Base-by-base conservation (phyloP, 2,329 filamentous ascomycete genomes). In the Botrytis hyacinthi region DNA sequence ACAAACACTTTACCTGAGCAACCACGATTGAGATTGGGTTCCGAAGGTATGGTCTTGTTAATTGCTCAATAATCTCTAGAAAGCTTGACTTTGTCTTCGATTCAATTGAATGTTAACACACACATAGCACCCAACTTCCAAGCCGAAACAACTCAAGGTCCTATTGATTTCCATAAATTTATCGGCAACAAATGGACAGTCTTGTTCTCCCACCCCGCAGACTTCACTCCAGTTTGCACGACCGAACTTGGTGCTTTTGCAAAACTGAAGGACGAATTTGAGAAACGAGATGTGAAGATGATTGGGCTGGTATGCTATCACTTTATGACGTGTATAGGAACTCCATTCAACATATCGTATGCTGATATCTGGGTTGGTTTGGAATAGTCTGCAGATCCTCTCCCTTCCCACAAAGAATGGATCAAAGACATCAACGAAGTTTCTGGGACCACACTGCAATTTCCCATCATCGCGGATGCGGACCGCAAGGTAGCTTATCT, bases 161-260 rank as follows among this genome's bases (percentile, higher is more conserved):
- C 89, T 77, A 92, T 95, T 79, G 89, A 93, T 84, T 93, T 94
- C 85, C 91, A 94, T 84, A 86, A 93, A 82, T 94, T 91, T 85
- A 87, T 94, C 76, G 90, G 89, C 80, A 86, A 91, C 84, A 90
- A 87, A 81, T 94, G 92, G 92, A 89, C 90, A 72, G 88, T 95
- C 77, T 86, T 95, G 78, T 94, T 95, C 87, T 93, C 91, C 26
- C 92, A 94, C 84, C 92, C 92, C 2, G 91, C 90, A 83, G 94
- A 97, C 84, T 97, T 92, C 87, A 97, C 94, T 0, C 94, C 94
- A 73, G 94, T 97, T 71, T 97, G 94, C 87, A 97, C 94, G 75
- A 97, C 94, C 65, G 94, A 97, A 86, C 90, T 97, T 75, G 94
- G 94, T 75, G 94, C 75, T 9, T 76, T 76, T 65, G 92, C 94